Evolutionary conservation across 768 basidiomycete genomes (phyloP).

Genomic region (Tephrocybe sp.): DNA sequence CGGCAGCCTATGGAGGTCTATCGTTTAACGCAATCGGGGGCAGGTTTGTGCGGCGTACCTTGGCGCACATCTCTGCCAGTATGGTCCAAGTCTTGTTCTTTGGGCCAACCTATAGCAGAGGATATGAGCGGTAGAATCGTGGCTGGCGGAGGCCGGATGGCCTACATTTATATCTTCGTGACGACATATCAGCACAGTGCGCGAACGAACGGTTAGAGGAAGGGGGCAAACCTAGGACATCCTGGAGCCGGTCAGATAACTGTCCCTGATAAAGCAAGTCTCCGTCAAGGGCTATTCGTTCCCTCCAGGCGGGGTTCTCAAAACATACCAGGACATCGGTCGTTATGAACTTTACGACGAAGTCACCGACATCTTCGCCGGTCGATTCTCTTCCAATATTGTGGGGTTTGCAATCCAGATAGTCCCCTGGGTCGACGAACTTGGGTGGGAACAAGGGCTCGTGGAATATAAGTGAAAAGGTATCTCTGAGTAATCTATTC

Average conservation of each 20-base stretch:
- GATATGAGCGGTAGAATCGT: neutral
- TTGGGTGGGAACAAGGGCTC: constrained; percentile 51
- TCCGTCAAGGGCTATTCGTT: neutral
- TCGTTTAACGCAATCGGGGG: neutral
- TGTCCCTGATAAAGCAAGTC: constrained; percentile 47
- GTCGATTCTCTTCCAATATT: constrained; percentile 46
- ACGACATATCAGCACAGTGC: constrained; percentile 2
- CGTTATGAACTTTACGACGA: constrained; percentile 83
- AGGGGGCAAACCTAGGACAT: constrained; percentile 57
- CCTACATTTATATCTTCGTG: neutral
- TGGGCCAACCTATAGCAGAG: constrained; percentile 55
- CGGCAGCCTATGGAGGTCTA: constrained; percentile 52
- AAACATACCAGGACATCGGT: constrained; percentile 71
- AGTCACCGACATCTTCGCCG: constrained; percentile 72
- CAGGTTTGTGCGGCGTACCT: constrained; percentile 23
- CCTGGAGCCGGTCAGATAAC: constrained; percentile 61
- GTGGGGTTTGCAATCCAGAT: constrained; percentile 32
- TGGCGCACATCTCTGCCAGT: constrained; percentile 60
- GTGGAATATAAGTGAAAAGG: constrained; percentile 58
- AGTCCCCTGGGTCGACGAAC: constrained; percentile 48
- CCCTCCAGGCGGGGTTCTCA: neutral
- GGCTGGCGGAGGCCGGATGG: neutral
- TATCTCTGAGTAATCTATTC: constrained; percentile 43
- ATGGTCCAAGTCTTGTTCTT: constrained; percentile 51
- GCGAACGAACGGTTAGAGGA: neutral